These are phyloP conservation scores for Curvularia verruculosa DNA, from an alignment of 2,329 filamentous ascomycete species.

Conservation along the genomic window DNA sequence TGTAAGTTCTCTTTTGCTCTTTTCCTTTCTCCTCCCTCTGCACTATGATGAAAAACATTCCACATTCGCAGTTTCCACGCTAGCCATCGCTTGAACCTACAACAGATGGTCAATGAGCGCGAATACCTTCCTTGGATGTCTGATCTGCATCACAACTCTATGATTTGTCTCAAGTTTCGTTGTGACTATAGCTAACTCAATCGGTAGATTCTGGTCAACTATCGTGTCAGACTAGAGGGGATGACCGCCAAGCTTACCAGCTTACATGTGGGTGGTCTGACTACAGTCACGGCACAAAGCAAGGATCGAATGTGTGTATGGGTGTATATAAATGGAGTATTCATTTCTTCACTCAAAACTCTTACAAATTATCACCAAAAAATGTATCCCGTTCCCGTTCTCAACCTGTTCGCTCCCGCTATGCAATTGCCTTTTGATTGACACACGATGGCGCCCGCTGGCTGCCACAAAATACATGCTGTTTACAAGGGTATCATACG, in stretches of 20 bases:
- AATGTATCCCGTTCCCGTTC: not conserved
- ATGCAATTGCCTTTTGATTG: not conserved
- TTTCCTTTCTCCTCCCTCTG: not conserved
- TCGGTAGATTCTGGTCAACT: slow-evolving; percentile 9
- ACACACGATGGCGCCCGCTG: slow-evolving; percentile 4
- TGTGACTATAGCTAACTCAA: slow-evolving; percentile 11
- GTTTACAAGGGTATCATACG: slow-evolving; percentile 22
- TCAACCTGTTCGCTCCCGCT: slow-evolving; percentile 5
- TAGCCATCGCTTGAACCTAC: slow-evolving; percentile 71
- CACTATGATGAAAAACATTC: slow-evolving; percentile 72
- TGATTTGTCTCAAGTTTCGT: not conserved
- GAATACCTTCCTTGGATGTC: slow-evolving; percentile 76
- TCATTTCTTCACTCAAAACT: slow-evolving; percentile 14
- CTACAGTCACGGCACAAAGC: not conserved
- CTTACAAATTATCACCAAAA: slow-evolving; percentile 13
- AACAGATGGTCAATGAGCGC: slow-evolving; percentile 69
- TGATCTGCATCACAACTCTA: slow-evolving; percentile 52
- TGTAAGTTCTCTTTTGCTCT: slow-evolving; percentile 8
- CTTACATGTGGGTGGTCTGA: not conserved
- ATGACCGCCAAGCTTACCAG: not conserved
- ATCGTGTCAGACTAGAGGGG: not conserved
- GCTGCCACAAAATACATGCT: not conserved
- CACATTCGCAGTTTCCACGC: slow-evolving; percentile 91
- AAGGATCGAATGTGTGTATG: no score
- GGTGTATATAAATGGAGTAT: slow-evolving; percentile 1